phyloP scores from a whole-genome alignment of 2,329 filamentous ascomycete species.

The Aureobasidium zeae region DNA sequence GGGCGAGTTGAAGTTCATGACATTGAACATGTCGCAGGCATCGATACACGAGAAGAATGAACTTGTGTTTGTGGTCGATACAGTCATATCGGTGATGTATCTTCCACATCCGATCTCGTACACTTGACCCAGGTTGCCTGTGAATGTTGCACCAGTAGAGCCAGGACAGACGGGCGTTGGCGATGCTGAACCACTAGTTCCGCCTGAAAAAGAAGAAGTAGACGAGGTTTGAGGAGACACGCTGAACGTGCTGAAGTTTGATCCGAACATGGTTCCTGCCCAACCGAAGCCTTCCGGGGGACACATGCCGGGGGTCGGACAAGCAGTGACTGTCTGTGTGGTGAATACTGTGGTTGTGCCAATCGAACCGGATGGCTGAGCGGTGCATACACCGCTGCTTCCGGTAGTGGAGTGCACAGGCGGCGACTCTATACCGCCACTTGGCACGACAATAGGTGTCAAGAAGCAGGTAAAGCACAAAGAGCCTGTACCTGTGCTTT shows the following conservation, averaged over 20 bases:
- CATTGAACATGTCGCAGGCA: constrained; percentile 28
- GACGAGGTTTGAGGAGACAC: constrained; percentile 7
- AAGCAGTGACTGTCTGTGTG: constrained; percentile 26
- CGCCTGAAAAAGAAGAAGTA: neutral
- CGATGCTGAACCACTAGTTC: constrained; percentile 12
- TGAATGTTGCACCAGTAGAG: constrained; percentile 21
- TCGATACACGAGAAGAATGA: constrained; percentile 24
- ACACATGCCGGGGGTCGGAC: constrained; percentile 24
- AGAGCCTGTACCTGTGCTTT: constrained; percentile 14
- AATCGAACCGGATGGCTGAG: constrained; percentile 15
- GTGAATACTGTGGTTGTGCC: constrained; percentile 27
- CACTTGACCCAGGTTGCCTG: constrained; percentile 21
- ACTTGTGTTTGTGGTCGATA: constrained; percentile 21
- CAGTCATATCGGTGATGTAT: constrained; percentile 19
- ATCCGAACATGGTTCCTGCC: constrained; percentile 8
- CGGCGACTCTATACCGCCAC: constrained; percentile 1
- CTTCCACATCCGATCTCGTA: constrained; percentile 25
- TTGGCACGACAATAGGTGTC: constrained; percentile 22
- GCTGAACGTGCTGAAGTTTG: constrained; percentile 10
- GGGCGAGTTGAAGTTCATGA: constrained; percentile 19
- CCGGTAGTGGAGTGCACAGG: neutral
- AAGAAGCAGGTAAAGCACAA: constrained; percentile 26
- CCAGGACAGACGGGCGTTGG: constrained; percentile 23
- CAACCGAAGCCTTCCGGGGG: constrained; percentile 17
- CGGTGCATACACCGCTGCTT: constrained; percentile 15